These are phyloP conservation scores for Phytophthora boehmeriae DNA, from an alignment of 352 stramenopile species.

Conservation along the genomic window DNA sequence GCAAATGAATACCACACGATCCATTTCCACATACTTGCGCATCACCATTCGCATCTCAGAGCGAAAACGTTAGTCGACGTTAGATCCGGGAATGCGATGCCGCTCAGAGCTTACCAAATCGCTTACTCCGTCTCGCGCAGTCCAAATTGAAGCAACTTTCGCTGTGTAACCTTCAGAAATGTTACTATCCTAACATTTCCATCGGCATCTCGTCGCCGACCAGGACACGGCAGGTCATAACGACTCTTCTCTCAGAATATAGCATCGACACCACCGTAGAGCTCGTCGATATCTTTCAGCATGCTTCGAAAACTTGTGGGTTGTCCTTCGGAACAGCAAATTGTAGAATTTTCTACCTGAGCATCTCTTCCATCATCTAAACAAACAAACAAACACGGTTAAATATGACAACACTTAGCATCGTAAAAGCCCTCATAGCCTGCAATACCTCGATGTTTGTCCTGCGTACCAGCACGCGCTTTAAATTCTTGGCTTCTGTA, in stretches of 20 bases:
- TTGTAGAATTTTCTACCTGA: conserved; percentile 7
- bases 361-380: conserved; percentile 23
- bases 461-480: conserved; percentile 17
- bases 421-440: too few species aligned
- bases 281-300: conserved; percentile 24
- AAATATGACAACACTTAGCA: too few species aligned
- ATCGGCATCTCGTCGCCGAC: conserved; percentile 14
- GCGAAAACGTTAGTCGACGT: neutral
- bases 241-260: conserved; percentile 20
- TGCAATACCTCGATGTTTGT: conserved; percentile 8
- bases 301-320: conserved; percentile 15
- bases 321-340: conserved; percentile 10
- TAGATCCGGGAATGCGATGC: conserved; percentile 3
- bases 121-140: conserved; percentile 8
- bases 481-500: conserved; percentile 27
- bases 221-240: conserved; percentile 23
- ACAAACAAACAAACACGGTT: too few species aligned
- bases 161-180: conserved; percentile 38
- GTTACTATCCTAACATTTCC: conserved; percentile 16
- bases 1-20: conserved; percentile 27
- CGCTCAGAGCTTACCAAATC: conserved; percentile 10
- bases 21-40: conserved; percentile 25
- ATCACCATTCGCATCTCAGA: conserved; percentile 15
- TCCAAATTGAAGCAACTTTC: conserved; percentile 28
- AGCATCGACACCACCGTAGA: conserved; percentile 26